These are phyloP conservation scores for Teratosphaeria epicoccoides DNA, from an alignment of 2,329 filamentous ascomycete species.

Conservation along the genomic window DNA sequence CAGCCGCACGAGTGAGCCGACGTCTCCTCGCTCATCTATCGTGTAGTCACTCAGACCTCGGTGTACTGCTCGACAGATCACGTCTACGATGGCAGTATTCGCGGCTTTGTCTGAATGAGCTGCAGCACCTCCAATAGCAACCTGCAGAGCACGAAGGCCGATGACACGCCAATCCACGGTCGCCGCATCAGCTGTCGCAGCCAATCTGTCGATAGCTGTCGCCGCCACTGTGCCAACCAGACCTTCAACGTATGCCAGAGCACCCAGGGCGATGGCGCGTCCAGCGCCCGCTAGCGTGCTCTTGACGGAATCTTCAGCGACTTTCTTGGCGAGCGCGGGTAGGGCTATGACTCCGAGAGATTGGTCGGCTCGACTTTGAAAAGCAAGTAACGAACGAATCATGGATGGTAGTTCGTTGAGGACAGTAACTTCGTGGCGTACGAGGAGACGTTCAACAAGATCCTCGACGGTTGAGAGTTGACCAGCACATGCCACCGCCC, in stretches of 20 bases:
- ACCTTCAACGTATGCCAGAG: constrained; percentile 17
- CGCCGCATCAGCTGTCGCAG: constrained; percentile 15
- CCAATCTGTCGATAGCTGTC: constrained; percentile 26
- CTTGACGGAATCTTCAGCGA: constrained; percentile 27
- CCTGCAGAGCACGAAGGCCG: constrained; percentile 29
- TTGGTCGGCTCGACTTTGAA: constrained; percentile 6
- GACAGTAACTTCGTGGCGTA: constrained; percentile 20
- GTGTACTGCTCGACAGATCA: constrained; percentile 20
- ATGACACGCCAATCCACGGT: constrained; percentile 37
- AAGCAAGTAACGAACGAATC: constrained; percentile 7
- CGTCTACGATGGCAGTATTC: constrained; percentile 4
- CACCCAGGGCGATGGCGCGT: constrained; percentile 35
- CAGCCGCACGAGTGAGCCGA: constrained; percentile 75
- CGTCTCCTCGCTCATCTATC: constrained; percentile 75
- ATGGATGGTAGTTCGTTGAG: constrained; percentile 15
- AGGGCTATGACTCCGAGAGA: constrained; percentile 15
- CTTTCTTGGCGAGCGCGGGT: constrained; percentile 9
- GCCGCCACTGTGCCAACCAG: constrained; percentile 11
- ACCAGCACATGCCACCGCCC: background rate
- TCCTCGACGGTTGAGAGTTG: constrained; percentile 10
- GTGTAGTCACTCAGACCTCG: constrained; percentile 74
- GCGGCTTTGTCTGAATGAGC: background rate
- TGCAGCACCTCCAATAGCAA: constrained; percentile 11
- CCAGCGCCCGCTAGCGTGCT: constrained; percentile 32
- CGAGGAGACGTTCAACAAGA: constrained; percentile 16